A percentile compares a stretch with the other conserved stretches of the same genome.
Conservation (phyloP, 768 basidiomycete genomes). For the Pluteus cervinus region DNA sequence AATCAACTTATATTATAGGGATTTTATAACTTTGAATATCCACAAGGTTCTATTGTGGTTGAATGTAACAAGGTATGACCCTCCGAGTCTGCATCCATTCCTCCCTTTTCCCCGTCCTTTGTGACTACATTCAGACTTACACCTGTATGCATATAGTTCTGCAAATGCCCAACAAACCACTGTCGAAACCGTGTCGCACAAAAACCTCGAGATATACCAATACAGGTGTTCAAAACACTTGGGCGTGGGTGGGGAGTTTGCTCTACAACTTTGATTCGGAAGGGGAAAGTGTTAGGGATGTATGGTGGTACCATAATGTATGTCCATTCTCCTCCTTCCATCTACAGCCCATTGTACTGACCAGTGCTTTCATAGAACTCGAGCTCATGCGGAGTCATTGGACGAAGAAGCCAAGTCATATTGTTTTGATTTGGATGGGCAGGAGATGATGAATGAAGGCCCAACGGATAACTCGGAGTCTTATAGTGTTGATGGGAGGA, state of each 20-base stretch:
- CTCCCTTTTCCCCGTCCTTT: not conserved
- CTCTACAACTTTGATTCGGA: constrained; percentile 30
- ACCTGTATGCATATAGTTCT: constrained; percentile 24
- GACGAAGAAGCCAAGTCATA: constrained; percentile 35
- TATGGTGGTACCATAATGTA: constrained; percentile 43
- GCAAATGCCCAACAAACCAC: constrained; percentile 28
- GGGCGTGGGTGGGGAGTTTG: constrained; percentile 63
- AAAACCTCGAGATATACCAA: constrained; percentile 43
- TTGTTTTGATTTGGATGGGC: constrained; percentile 60
- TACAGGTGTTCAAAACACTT: constrained; percentile 63
- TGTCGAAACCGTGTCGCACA: constrained; percentile 65
- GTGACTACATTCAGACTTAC: not conserved
- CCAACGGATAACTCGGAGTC: too few relatives aligned
- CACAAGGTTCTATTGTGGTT: constrained; percentile 44
- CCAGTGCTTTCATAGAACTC: too few relatives aligned
- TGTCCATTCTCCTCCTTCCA: constrained; percentile 4
- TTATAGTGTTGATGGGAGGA: constrained; percentile 55
- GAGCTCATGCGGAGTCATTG: constrained; percentile 34
- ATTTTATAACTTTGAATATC: constrained; percentile 37
- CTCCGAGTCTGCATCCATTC: too few relatives aligned
- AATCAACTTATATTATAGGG: constrained; percentile 28
- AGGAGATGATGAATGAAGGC: too few relatives aligned
- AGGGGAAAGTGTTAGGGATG: constrained; percentile 59
- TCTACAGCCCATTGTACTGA: too few relatives aligned
- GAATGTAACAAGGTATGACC: constrained; percentile 62